Evolutionary conservation across 2,329 filamentous ascomycete species (phyloP), one percentile per base, ranked within the genome.

Genomic region (Colletotrichum abscissum): DNA sequence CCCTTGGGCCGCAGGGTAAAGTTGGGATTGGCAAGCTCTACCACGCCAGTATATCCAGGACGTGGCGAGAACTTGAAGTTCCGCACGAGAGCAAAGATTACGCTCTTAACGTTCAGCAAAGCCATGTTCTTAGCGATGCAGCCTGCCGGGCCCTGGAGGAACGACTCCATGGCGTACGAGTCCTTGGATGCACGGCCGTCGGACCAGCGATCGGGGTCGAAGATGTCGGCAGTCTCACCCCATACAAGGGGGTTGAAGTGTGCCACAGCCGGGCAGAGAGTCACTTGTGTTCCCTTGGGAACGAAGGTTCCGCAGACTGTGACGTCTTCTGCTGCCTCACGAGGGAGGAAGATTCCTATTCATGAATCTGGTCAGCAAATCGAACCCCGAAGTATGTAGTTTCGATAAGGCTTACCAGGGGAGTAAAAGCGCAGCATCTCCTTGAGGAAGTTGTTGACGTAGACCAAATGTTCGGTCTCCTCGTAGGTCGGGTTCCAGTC

Each of bases 401-500:
- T 4, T 3, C 12, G 1, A 22, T 9, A 12, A 22, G 11, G 3
- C 9, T 14, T 77, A 14, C 74, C 74, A 30, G 83, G 83, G 4
- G 81, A 76, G 67, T 80, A 82, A 75, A 82, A 80, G 5, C 83
- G 80, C 26, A 85, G 67, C 9, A 83, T 75, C 75, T 85, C 83
- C 72, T 77, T 82, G 72, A 80, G 78, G 7, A 84, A 82, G 54
- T 81, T 82, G 73, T 82, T 80, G 14, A 85, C 73, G 71, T 83
- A 84, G 3, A 78, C 90, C 88, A 71, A 93, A 85, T 78, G 55
- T 46, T 73, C 76, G 12, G 84, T 78, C 64, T 85, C 82, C 16
- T 82, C 83, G 68, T 82, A 85, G 57, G 80, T 78, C 8, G 76
- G 75, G 28, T 77, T 30, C 83, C 83, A 84, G 7, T 69, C 75